Conservation (phyloP, 371 early-diverging fungal species). For the Ecytonucleospora hepatopenaei region DNA sequence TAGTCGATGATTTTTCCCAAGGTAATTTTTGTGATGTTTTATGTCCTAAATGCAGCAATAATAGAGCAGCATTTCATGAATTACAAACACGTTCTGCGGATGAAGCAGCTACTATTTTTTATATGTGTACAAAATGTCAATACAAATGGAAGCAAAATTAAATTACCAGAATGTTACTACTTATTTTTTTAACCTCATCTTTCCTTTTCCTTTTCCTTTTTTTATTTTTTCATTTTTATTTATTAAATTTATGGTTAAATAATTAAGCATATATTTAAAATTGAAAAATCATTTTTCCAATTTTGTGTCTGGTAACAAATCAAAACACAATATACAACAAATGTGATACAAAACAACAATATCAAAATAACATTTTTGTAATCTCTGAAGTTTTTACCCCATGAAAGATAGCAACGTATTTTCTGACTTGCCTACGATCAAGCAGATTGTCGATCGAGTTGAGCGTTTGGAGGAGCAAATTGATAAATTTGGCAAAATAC, state of each 20-base stretch:
- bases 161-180: neutral
- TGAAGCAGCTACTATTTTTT: conserved; percentile 61
- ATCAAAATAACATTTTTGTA: too few species aligned
- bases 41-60: conserved; percentile 67
- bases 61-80: conserved; percentile 80
- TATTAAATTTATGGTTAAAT: neutral
- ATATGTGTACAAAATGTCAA: conserved; percentile 54
- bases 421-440: too few species aligned
- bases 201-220: neutral
- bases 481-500: too few species aligned
- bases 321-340: neutral
- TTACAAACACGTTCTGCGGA: conserved; percentile 93
- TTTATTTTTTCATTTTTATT: neutral
- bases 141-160: conserved; percentile 56
- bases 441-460: too few species aligned
- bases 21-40: neutral
- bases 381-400: too few species aligned
- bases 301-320: neutral
- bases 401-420: too few species aligned
- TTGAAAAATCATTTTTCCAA: neutral
- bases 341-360: too few species aligned
- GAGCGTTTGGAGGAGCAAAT: too few species aligned
- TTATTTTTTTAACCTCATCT: too few species aligned
- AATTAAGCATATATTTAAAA: neutral
- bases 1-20: too few species aligned